Evolutionary conservation across 169 alveolate species (phyloP).

Genomic region (Cryptosporidium tyzzeri): DNA sequence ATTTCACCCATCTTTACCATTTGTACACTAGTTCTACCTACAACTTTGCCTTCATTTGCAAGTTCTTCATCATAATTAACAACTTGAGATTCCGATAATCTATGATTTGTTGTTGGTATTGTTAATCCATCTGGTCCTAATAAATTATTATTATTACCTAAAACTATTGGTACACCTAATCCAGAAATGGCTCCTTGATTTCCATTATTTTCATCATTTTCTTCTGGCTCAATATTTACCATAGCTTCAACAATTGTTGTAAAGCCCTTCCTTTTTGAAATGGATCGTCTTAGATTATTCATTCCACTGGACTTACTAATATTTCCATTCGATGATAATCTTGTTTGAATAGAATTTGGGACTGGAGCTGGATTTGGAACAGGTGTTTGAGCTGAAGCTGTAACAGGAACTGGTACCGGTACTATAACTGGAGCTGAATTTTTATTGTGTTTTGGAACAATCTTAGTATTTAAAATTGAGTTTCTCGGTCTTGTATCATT

Average conservation of each 20-base stretch:
- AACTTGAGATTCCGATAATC: conserved; percentile 33
- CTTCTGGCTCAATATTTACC: conserved; percentile 32
- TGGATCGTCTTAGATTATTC: neutral
- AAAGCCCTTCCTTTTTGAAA: neutral
- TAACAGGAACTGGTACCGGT: too few species aligned
- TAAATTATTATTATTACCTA: neutral
- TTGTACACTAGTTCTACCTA: conserved; percentile 69
- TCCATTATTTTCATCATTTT: neutral
- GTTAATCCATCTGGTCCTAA: neutral
- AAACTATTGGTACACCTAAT: neutral
- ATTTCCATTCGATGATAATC: neutral
- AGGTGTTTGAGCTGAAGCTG: neutral
- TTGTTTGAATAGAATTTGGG: neutral
- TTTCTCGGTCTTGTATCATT: conserved; percentile 40
- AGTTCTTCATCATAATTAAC: conserved; percentile 17
- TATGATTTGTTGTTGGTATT: neutral
- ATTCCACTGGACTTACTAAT: neutral
- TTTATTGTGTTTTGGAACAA: neutral
- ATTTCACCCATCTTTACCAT: conserved; percentile 24
- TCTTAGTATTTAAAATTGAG: conserved; percentile 21
- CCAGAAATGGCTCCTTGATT: neutral
- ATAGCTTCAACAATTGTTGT: conserved; percentile 52
- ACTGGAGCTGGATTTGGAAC: neutral
- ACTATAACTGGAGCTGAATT: too few species aligned
- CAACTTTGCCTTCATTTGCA: conserved; percentile 19